Conservation (phyloP, 2,329 filamentous ascomycete species). For the Diaporthe velutina region DNA sequence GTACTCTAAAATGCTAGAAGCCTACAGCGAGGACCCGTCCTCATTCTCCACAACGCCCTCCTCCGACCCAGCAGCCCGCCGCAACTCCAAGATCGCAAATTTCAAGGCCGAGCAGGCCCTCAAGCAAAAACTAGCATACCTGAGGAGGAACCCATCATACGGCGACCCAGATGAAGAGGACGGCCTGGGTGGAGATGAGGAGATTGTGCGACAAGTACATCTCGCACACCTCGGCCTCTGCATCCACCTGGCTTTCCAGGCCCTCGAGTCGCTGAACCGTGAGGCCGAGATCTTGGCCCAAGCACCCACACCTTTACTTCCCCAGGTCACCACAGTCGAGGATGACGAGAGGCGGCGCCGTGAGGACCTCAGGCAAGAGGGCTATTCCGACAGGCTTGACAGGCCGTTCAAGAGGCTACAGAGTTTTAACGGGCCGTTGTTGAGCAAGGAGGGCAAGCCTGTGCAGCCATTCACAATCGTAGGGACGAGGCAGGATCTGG, state of each 20-base stretch:
- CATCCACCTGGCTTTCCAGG: constrained; percentile 85
- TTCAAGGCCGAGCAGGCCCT: constrained; percentile 90
- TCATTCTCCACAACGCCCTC: constrained; percentile 79
- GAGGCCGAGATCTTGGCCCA: constrained; percentile 86
- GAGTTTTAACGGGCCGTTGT: constrained; percentile 68
- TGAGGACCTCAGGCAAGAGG: constrained; percentile 44
- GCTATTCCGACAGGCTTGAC: constrained; percentile 83
- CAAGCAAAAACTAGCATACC: constrained; percentile 80
- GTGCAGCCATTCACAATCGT: constrained; percentile 92
- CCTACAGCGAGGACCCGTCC: constrained; percentile 79
- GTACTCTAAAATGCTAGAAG: constrained; percentile 78
- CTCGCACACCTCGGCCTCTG: constrained; percentile 80
- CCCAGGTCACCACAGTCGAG: constrained; percentile 59
- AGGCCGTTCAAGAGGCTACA: constrained; percentile 66
- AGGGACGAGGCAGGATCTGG: constrained; percentile 80
- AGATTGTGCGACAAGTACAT: constrained; percentile 83
- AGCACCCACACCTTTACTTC: constrained; percentile 69
- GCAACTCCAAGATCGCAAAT: constrained; percentile 87
- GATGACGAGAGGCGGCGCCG: constrained; percentile 58
- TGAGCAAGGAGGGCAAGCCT: constrained; percentile 85
- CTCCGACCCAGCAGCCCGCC: constrained; percentile 71
- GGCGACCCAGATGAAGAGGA: constrained; percentile 66
- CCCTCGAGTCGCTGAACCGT: constrained; percentile 87
- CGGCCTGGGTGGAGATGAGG: constrained; percentile 81
- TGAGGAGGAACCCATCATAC: constrained; percentile 65